Conservation (phyloP, 2,329 filamentous ascomycete genomes). For the Fusarium palustre region DNA sequence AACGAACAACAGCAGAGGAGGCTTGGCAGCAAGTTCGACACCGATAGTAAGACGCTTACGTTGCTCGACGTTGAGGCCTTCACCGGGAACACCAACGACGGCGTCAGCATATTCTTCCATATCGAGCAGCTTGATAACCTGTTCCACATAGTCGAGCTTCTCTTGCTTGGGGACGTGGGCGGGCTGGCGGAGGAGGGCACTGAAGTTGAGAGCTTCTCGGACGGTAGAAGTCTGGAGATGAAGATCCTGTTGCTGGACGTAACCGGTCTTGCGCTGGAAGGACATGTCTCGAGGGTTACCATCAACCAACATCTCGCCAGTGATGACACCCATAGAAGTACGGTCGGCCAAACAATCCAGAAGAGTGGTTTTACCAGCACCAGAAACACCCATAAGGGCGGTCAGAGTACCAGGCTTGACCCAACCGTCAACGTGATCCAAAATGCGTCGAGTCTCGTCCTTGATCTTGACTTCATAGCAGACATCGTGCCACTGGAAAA, state of each 20-base stretch:
- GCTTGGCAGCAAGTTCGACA: slow-evolving; percentile 95
- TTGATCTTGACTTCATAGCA: slow-evolving; percentile 86
- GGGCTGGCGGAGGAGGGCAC: slow-evolving; percentile 86
- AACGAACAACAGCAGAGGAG: slow-evolving; percentile 87
- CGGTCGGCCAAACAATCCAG: slow-evolving; percentile 87
- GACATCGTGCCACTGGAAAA: slow-evolving; percentile 88
- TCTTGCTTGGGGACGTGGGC: slow-evolving; percentile 76
- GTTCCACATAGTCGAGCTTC: slow-evolving; percentile 88
- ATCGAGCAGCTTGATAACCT: slow-evolving; percentile 89
- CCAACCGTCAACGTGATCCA: slow-evolving; percentile 91
- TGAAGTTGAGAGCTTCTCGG: slow-evolving; percentile 88
- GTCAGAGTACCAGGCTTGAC: slow-evolving; percentile 93
- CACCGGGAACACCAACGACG: slow-evolving; percentile 88
- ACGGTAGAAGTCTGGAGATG: slow-evolving; percentile 88
- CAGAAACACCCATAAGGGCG: slow-evolving; percentile 90
- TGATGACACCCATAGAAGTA: slow-evolving; percentile 88
- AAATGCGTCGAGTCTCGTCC: slow-evolving; percentile 76
- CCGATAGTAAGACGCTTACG: slow-evolving; percentile 88
- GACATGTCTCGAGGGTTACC: slow-evolving; percentile 77
- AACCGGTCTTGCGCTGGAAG: slow-evolving; percentile 93
- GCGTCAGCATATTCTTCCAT: slow-evolving; percentile 93
- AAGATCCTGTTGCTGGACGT: slow-evolving; percentile 93
- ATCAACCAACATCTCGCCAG: slow-evolving; percentile 80
- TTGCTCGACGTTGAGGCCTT: slow-evolving; percentile 81
- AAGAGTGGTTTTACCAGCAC: slow-evolving; percentile 94